Evolutionary conservation across 2,329 filamentous ascomycete genomes (phyloP), one percentile per base, ranked within the genome.

Genomic region (Fusarium devonianum): DNA sequence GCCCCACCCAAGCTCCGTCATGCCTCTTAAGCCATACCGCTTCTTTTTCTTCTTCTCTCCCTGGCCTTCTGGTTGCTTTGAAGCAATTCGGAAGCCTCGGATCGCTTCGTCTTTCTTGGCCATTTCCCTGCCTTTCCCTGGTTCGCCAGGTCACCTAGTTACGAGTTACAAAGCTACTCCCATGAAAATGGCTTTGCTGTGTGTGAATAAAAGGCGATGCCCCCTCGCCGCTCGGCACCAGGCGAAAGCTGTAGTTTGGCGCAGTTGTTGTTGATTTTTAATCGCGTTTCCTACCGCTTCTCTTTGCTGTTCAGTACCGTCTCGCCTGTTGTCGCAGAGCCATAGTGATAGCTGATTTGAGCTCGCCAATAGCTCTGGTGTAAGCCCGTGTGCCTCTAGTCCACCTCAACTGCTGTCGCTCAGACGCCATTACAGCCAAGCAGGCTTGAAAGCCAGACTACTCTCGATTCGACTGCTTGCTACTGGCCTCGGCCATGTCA

Each of bases 11-110:
- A n/a, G n/a, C n/a, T n/a, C n/a, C n/a, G n/a, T n/a, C n/a, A n/a
- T n/a, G n/a, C n/a, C n/a, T n/a, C n/a, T n/a, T n/a, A n/a, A n/a
- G n/a, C n/a, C n/a, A n/a, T 48, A 56, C 55, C 50, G 45, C 52
- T 56, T 26, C 34, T 17, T 33, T 48, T 16, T 28, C 21, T 42
- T n/a, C n/a, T 19, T 29, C 13, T 32, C 16, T 37, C 9, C 35
- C 35, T 26, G 33, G 14, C 19, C 19, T 12, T 37, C 19, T 11
- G 17, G 12, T 8, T 28, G 22, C 19, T 38, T 56, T 58, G 60
- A 66, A 63, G 62, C 51, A 59, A 66, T 62, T 64, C 65, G 65
- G 65, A 67, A 63, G 56, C 56, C 25, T 58, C 62, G 63, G 63
- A 56, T 56, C 17, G 29, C n/a, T n/a, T n/a, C 12, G 13, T 21